Conservation (phyloP, 2,329 filamentous ascomycete species). For the Alternaria angustiovoidea region DNA sequence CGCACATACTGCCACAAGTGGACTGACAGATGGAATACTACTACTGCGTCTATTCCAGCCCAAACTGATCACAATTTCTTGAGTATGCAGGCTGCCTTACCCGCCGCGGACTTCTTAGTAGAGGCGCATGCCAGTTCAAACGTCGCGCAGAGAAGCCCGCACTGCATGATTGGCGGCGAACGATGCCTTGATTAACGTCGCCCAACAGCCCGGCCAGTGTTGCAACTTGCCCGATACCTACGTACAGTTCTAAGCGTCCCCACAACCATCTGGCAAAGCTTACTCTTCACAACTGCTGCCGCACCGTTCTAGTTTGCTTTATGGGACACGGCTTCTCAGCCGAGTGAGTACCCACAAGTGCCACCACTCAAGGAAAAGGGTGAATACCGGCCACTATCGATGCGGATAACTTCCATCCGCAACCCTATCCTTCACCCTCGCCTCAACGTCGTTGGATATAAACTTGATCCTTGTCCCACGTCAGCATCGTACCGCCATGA, state of each 20-base stretch:
- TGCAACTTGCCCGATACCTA: neutral
- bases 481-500: neutral
- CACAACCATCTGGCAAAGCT: constrained; percentile 5
- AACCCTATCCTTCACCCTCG: neutral
- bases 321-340: constrained; percentile 2
- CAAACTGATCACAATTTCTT: neutral
- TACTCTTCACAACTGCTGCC: neutral
- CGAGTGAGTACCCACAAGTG: neutral
- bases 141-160: constrained; percentile 1
- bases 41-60: neutral
- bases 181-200: neutral
- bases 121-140: constrained; percentile 6
- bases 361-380: constrained; percentile 10
- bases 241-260: constrained; percentile 8
- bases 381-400: constrained; percentile 8
- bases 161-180: constrained; percentile 6
- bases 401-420: too few relatives aligned
- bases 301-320: constrained; percentile 3
- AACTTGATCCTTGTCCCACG: constrained; percentile 13
- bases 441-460: constrained; percentile 5
- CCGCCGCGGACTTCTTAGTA: neutral
- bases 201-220: constrained; percentile 5
- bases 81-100: constrained; percentile 1
- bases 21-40: neutral
- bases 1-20: too few relatives aligned